Conservation (phyloP, 208 protist species). For the Endotrypanum monterogeii region DNA sequence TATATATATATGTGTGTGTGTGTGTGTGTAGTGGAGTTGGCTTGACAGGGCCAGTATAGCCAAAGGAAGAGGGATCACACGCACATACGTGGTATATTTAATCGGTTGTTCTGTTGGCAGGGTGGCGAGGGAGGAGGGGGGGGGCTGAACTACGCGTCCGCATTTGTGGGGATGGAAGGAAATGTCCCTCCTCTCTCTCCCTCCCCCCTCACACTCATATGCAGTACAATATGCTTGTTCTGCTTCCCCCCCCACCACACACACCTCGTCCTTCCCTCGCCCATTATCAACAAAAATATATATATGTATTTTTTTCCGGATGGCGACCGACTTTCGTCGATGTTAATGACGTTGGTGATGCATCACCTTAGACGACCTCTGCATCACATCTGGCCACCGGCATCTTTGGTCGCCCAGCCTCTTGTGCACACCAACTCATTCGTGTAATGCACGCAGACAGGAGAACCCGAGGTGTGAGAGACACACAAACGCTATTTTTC, state of each 20-base stretch:
- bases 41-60: background rate
- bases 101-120: background rate
- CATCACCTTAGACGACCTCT: background rate
- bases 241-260: no score
- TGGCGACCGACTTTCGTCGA: no score
- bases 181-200: background rate
- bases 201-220: no score
- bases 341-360: background rate
- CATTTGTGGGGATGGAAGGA: background rate
- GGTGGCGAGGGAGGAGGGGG: background rate
- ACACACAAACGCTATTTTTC: background rate
- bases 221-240: background rate
- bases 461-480: background rate
- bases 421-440: background rate
- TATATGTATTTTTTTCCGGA: no score
- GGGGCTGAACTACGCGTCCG: background rate
- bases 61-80: background rate
- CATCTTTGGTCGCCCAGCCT: background rate
- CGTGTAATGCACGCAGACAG: background rate
- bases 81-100: conserved; percentile 2
- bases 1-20: background rate
- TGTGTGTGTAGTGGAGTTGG: background rate
- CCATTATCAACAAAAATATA: no score
- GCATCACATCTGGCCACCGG: background rate
- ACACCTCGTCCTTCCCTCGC: background rate